Base-by-base conservation (phyloP, 495 filamentous ascomycete species). In the Neurospora cerealis region DNA sequence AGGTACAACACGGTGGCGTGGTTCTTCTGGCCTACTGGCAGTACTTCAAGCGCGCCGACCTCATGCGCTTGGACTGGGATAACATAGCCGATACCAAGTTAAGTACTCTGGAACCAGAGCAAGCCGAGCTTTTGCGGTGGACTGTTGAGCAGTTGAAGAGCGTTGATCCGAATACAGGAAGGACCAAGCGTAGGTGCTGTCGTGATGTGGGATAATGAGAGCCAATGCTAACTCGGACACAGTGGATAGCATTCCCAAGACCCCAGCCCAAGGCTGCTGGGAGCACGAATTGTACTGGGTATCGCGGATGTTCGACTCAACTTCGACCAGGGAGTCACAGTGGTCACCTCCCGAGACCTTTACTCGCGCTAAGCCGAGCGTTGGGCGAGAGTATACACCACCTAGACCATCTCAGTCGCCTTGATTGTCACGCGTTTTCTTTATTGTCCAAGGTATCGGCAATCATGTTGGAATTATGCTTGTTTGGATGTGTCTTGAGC, bases 211-310 rank as follows among this genome's bases (percentile, higher is more conserved):
- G 2, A 34, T 66, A 4, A 15, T 24, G n/a, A 10, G 3, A 46
- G 44, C 17, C 46, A 10, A 44, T 32, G 38, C 72, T 76, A 34
- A 76, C 41, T 17, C 4, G 38, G 21, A 2, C 17, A 15, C 41
- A 81, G 79, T 72, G n/a, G 70, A 38, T 10, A 66, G 11, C 0
- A 76, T 80, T 39, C 75, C 77, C 1, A 71, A 40, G 6, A 73
- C 71, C 2, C 75, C 77, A 10, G 11, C n/a, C 2, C 73, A 74
- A 6, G 78, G 75, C 19, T 77, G 76, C 60, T 81, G 79, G 79
- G 79, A 81, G 13, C 34, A 78, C 66, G 76, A 78, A n/a, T 37
- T 81, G 5, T 80, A 71, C 28, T 81, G 78, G 77, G 32, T 80
- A 8, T 80, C 79, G 21, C 71, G 60, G 32, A 79, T 81, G 78